phyloP scores from a whole-genome alignment of 2,329 filamentous ascomycete genomes.

The Metarhizium humberi region DNA sequence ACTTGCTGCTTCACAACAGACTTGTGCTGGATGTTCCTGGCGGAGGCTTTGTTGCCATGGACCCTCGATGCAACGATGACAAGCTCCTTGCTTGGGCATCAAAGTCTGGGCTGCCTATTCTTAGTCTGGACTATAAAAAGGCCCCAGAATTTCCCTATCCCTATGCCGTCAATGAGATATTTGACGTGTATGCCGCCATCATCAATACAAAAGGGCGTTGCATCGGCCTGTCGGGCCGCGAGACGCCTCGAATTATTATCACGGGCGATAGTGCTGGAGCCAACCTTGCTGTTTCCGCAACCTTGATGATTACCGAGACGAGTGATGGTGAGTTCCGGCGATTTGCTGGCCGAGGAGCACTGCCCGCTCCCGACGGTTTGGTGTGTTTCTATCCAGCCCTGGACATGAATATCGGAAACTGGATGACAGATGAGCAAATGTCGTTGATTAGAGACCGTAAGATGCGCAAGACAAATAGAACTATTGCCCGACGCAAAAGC shows the following conservation, averaged over 20 bases:
- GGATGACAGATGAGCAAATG: constrained; percentile 99
- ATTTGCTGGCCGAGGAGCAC: constrained; percentile 31
- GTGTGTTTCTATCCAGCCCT: constrained; percentile 82
- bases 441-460: constrained; percentile 78
- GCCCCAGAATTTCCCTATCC: constrained; percentile 43
- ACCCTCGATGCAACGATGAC: constrained; percentile 88
- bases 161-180: constrained; percentile 38
- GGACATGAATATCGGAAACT: constrained; percentile 96
- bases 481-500: constrained; percentile 73
- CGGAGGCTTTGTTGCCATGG: constrained; percentile 94
- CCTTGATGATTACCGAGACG: constrained; percentile 82
- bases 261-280: constrained; percentile 41
- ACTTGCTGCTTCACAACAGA: constrained; percentile 66
- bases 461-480: constrained; percentile 66
- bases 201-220: constrained; percentile 30
- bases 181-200: constrained; percentile 34
- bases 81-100: constrained; percentile 89
- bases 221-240: constrained; percentile 31
- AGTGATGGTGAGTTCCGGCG: constrained; percentile 33
- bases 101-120: constrained; percentile 75
- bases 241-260: constrained; percentile 31
- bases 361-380: constrained; percentile 71
- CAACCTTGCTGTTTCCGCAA: constrained; percentile 54
- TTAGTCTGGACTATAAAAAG: constrained; percentile 77
- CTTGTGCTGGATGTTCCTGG: constrained; percentile 86